phyloP scores from a whole-genome alignment of 1,139 yeast genomes.

The Nakaseomyces bracarensis region DNA sequence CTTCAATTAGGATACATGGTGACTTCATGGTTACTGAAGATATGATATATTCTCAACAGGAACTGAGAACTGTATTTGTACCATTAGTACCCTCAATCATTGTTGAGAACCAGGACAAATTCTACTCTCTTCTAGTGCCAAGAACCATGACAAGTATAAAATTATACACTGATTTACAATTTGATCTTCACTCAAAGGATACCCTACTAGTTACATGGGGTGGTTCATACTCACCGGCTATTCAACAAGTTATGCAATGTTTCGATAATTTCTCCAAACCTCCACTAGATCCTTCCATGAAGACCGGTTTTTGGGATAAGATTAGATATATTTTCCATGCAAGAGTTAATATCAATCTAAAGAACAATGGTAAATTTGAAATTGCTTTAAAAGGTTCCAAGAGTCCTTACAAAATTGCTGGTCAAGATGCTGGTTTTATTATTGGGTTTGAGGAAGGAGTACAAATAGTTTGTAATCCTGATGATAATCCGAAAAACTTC shows the following conservation, averaged over 20 bases:
- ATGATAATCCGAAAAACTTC: slow-evolving; percentile 54
- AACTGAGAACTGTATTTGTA: slow-evolving; percentile 52
- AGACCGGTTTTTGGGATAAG: slow-evolving; percentile 75
- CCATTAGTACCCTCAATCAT: slow-evolving; percentile 47
- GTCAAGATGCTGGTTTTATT: slow-evolving; percentile 69
- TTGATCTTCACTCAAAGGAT: slow-evolving; percentile 46
- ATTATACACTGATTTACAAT: slow-evolving; percentile 52
- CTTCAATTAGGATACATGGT: slow-evolving; percentile 38
- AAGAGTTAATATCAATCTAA: slow-evolving; percentile 41
- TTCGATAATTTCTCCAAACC: slow-evolving; percentile 80
- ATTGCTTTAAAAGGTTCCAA: slow-evolving; percentile 57
- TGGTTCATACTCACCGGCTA: slow-evolving; percentile 72
- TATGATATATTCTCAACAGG: slow-evolving; percentile 37
- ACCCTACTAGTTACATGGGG: slow-evolving; percentile 83
- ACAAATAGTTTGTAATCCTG: slow-evolving; percentile 49
- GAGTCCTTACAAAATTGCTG: slow-evolving; percentile 66
- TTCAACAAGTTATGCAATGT: slow-evolving; percentile 71
- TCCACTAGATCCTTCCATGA: slow-evolving; percentile 75
- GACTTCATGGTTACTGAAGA: slow-evolving; percentile 52
- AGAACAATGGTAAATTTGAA: slow-evolving; percentile 46
- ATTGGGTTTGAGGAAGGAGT: slow-evolving; percentile 71
- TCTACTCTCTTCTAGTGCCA: slow-evolving; percentile 56
- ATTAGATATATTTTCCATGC: slow-evolving; percentile 56
- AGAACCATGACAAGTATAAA: slow-evolving; percentile 75
- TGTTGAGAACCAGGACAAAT: slow-evolving; percentile 35